Evolutionary conservation across 257 asterid genomes (phyloP), one percentile per base, ranked within the genome.

Genomic region (Thymus quinquecostatus): DNA sequence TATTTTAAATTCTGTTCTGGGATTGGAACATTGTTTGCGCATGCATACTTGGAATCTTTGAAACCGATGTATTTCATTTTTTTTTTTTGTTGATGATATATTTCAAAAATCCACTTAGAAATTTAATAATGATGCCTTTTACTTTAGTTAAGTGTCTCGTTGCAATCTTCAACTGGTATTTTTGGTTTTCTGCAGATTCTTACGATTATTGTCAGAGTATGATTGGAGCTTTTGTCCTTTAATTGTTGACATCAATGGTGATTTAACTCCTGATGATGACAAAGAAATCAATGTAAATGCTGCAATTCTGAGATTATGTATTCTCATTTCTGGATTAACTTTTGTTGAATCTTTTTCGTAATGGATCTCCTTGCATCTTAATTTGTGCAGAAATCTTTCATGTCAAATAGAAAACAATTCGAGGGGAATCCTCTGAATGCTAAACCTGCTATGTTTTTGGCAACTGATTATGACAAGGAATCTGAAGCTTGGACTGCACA

Each of bases 221-320:
- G 98, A 92, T 75, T 95, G 99, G 99, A 82, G 78, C 60, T 95
- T 89, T 79, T 88, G 89, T 76, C 89, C 99, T 73, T 77, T 92
- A 75, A 82, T 89, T 48, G 78, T 92, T 64, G 99, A 95, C 82
- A 86, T 95, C 71, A 90, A 95, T 78, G 88, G 84, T 56, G 98
- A 95, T 69, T 79, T 95, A 73, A 82, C 92, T 69, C 77, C 89
- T 11, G 89, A 83, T 47, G 99, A 92, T 82, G 81, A 74, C 69
- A 89, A 81, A 73, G 92, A 92, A 76, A 92, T 95, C 74, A 82
- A 82, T 80, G 99, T 84, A 86, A 79, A 83, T 58, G 74, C 76
- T 50, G 71, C 74, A 68, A 47, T 72, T 64, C 56, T 8, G 65
- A 53, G 13, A 4, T 6, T 36, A 48, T 6, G 27, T 12, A 51